Evolutionary conservation across 768 basidiomycete species (phyloP), one percentile per base, ranked within the genome.

Genomic region (Russula vinacea): DNA sequence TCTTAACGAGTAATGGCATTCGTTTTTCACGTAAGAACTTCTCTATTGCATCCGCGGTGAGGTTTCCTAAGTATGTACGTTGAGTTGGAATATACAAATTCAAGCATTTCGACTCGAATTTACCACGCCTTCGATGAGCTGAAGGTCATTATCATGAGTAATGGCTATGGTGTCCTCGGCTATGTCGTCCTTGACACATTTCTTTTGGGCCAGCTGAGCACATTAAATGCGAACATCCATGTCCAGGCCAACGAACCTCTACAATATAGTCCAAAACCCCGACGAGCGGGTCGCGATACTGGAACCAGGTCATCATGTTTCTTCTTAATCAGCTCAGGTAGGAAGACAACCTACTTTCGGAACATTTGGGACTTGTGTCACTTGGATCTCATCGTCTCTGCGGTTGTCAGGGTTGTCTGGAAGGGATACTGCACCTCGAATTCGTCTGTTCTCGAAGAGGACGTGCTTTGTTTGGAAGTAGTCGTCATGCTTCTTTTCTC

Each of bases 81-180:
- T 44, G 51, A 56, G 3, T 47, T 52, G 7, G 19, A 8, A 32
- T n/a, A 42, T 24, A n/a, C n/a, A 42, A 6, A 13, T 24, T 45
- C 22, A 10, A 24, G n/a, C 16, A 16, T 22, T 24, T 56, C 19
- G 44, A 29, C 39, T 29, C 32, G 26, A 2, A 54, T 53, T n/a
- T 52, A 64, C 63, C 63, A 55, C 35, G 16, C 29, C 37, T 40
- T 64, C 58, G 24, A 64, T n/a, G 14, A 42, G n/a, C 11, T 64
- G n/a, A 19, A 65, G 40, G 24, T 65, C 60, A 11, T 65, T 39
- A 24, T 65, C 54, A 53, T 65, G 64, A 2, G 55, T 54, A 35
- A 65, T 42, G 16, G 64, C 64, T 29, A 65, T 9, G 26, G 16
- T 7, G 16, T 62, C 53, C 22, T 51, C 24, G 0, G 42, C 19